Evolutionary conservation across 768 basidiomycete species (phyloP), one percentile per base, ranked within the genome.

Genomic region (Lactarius hengduanensis): DNA sequence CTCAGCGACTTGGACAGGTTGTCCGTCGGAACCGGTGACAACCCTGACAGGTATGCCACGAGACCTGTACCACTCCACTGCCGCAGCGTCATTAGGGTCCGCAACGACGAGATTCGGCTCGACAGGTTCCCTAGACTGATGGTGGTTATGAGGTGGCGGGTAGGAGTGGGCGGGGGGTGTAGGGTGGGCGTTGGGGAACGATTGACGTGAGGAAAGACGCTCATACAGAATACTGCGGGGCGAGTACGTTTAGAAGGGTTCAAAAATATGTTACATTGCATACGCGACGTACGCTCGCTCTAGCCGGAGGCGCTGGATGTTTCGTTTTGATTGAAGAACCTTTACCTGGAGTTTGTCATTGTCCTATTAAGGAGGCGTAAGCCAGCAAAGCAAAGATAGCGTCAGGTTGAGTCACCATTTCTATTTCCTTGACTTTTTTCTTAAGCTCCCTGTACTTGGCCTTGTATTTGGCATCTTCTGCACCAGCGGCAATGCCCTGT

Each of bases 291-390:
- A 94, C 92, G 91, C 91, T 80, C 92, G 82, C 78, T 94, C 92
- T 64, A 94, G 80, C 77, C 92, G 90, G 85, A 93, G 89, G 50
- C 92, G 83, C 75, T 92, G 91, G 53, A 94, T 92, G 72, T 85
- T 88, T 71, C 87, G 86, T 77, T 90, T 93, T 36, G 91, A 86
- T 74, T 88, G 82, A 34, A 91, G 79, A 43, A 92, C 85, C 76
- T 92, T 91, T 81, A 87, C 86, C 74, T 90, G 85, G 66, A 94
- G 83, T 77, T 88, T 92, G 81, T 94, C 92, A 77, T 94, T 94
- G 77, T 94, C 91, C 92, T 94, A 73, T 53, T 53, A 41, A 22
- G 34, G 36, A 58, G 38, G 54, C 38, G 41, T 41, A n/a, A 58
- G 61, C 55, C 60, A 32, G 57, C 56, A 62, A 61, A 20, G 40